phyloP scores from a whole-genome alignment of 257 asterid genomes.

The Fraxinus quadrangulata region DNA sequence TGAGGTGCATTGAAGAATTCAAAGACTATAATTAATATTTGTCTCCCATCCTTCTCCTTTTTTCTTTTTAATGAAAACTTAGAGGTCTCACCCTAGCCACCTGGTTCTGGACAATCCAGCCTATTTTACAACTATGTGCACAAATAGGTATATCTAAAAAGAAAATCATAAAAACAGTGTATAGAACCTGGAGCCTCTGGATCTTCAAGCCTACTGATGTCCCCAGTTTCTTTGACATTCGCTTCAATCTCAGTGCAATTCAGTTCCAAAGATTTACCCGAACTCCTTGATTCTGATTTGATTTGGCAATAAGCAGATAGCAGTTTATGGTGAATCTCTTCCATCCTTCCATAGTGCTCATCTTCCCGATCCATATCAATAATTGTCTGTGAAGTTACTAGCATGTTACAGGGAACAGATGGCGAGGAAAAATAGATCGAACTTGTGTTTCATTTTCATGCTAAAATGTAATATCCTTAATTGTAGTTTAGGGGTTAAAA shows the following conservation, averaged over 20 bases:
- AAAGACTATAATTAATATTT: too few relatives aligned
- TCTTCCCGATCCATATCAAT: constrained; percentile 86
- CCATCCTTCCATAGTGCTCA: constrained; percentile 58
- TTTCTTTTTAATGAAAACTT: too few relatives aligned
- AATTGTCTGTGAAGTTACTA: constrained; percentile 44
- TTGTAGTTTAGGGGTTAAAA: background rate
- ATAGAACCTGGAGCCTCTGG: constrained; percentile 46
- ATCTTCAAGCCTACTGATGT: constrained; percentile 33
- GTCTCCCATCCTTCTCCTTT: too few relatives aligned
- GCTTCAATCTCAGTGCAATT: constrained; percentile 26
- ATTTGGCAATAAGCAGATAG: constrained; percentile 64
- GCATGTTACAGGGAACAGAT: constrained; percentile 4
- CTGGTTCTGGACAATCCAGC: background rate
- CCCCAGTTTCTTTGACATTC: constrained; percentile 25
- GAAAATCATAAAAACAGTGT: background rate
- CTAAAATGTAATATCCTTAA: background rate
- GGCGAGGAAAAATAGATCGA: background rate
- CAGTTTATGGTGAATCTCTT: constrained; percentile 60
- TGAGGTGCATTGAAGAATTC: too few relatives aligned
- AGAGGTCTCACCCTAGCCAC: background rate
- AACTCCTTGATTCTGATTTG: constrained; percentile 26
- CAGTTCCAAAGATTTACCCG: constrained; percentile 27
- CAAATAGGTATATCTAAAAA: background rate
- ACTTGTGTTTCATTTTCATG: background rate
- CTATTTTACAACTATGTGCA: background rate